Evolutionary conservation across 1,284 basidiomycete species (phyloP).

Genomic region (Cutaneotrichosporon dermatis): DNA sequence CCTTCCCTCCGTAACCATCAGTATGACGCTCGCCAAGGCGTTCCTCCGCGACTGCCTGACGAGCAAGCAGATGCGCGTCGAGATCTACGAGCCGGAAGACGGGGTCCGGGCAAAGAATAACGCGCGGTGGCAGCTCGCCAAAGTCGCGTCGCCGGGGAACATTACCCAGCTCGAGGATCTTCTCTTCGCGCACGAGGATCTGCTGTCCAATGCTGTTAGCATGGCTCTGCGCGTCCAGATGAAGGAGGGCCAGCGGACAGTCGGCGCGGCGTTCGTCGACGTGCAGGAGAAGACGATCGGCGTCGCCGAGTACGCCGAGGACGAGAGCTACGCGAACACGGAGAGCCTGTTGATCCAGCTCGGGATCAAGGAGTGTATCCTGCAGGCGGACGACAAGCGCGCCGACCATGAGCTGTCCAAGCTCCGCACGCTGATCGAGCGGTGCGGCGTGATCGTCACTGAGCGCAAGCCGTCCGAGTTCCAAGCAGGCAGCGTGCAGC

Average conservation of each 20-base stretch:
- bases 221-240: constrained; percentile 79
- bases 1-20: constrained; percentile 75
- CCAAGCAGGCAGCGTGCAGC: constrained; percentile 69
- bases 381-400: constrained; percentile 54
- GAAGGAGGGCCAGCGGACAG: constrained; percentile 51
- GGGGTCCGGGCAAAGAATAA: constrained; percentile 63
- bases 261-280: constrained; percentile 58
- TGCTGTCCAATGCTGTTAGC: constrained; percentile 80
- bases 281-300: constrained; percentile 54
- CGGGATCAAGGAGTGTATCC: constrained; percentile 84
- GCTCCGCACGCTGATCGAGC: constrained; percentile 74
- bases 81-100: constrained; percentile 78
- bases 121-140: constrained; percentile 67
- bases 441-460: constrained; percentile 85
- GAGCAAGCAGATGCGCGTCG: constrained; percentile 82
- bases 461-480: constrained; percentile 86
- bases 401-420: constrained; percentile 79
- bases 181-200: constrained; percentile 78
- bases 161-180: constrained; percentile 89
- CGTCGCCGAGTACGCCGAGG: constrained; percentile 86
- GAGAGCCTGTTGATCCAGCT: constrained; percentile 95
- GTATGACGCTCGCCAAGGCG: constrained; percentile 72
- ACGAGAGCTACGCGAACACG: constrained; percentile 91
- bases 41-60: constrained; percentile 90
- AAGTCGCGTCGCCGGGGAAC: constrained; percentile 86